Base-by-base conservation (phyloP, 2,329 filamentous ascomycete genomes). In the Orbilia ellipsospora region DNA sequence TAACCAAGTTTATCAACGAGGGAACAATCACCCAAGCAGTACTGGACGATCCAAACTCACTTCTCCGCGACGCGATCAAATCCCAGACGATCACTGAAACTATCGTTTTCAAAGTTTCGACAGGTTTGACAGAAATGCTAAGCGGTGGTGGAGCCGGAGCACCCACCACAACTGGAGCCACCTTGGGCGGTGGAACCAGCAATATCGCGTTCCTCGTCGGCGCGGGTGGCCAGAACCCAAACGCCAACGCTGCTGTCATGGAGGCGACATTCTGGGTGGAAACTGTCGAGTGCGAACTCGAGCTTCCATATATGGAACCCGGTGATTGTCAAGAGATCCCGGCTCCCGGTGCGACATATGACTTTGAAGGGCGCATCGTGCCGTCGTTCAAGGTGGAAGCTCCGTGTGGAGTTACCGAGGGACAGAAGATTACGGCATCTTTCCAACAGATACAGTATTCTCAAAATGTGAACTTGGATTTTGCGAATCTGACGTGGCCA, bases 391-490 rank as follows among this genome's bases (percentile, higher is more conserved):
- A 77, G 20, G 66, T 79, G 7, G 31, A 68, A 15, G 77, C 79
- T 6, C 77, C 78, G 13, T 44, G 75, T 55, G 51, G 77, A 10
- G 74, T 77, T 52, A 74, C 64, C 15, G 18, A 51, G 40, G 75
- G 67, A 15, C 72, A 44, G 59, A 77, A 52, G 18, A 78, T 80
- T 48, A 77, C 59, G 7, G 78, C 80, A 4, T 77, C 69, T 36
- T 80, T 73, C 2, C 81, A 66, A 0, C 81, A 83, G 79, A 82
- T 83, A 10, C 82, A 83, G 67, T 83, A 83, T 48, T 81, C 82
- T 0, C 82, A 83, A 78, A 80, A 26, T n/a, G 81, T 81, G 42
- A 70, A 72, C 16, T 77, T 81, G 36, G 79, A 81, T 55, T 81
- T 81, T 54, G 78, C 70, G 26, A 67, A 60, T 16, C 60, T 81